Conservation (phyloP, 2,329 filamentous ascomycete species). For the Epichloe hybrida region DNA sequence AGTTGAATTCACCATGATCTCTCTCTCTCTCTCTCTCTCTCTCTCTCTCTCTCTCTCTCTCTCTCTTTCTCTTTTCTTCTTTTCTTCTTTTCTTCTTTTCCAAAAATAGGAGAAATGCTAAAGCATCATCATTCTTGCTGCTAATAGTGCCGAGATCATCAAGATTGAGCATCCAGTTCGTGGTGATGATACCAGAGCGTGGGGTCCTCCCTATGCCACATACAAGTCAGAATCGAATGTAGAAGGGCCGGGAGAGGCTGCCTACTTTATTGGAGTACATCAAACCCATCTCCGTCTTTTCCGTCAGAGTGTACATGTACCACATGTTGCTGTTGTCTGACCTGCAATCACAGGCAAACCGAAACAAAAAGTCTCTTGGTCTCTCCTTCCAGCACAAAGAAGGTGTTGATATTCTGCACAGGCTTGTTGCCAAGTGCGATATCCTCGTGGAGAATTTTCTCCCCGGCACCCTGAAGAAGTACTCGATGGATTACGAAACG, state of each 20-base stretch:
- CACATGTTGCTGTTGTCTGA: background rate
- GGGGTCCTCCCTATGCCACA: conserved; percentile 86
- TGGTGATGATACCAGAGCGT: conserved; percentile 88
- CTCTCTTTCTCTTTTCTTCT: too few species aligned
- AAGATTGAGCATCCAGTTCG: conserved; percentile 89
- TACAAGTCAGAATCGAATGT: conserved; percentile 49
- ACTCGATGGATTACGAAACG: conserved; percentile 76
- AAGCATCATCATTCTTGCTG: background rate
- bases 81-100: too few species aligned
- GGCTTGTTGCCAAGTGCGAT: conserved; percentile 71
- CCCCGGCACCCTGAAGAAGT: conserved; percentile 79
- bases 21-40: background rate
- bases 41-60: background rate
- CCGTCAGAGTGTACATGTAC: background rate
- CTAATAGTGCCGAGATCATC: conserved; percentile 74
- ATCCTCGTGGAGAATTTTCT: conserved; percentile 96
- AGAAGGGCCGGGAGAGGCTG: conserved; percentile 73
- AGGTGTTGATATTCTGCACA: conserved; percentile 77
- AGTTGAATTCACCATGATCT: conserved; percentile 13
- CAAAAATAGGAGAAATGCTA: background rate
- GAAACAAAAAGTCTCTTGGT: conserved; percentile 90
- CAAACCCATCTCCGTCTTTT: background rate
- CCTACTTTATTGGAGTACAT: conserved; percentile 81
- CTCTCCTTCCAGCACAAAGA: conserved; percentile 79
- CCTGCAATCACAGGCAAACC: conserved; percentile 54